phyloP scores from a whole-genome alignment of 192 early-diverging fungal genomes.

The Dissophora globulifera region DNA sequence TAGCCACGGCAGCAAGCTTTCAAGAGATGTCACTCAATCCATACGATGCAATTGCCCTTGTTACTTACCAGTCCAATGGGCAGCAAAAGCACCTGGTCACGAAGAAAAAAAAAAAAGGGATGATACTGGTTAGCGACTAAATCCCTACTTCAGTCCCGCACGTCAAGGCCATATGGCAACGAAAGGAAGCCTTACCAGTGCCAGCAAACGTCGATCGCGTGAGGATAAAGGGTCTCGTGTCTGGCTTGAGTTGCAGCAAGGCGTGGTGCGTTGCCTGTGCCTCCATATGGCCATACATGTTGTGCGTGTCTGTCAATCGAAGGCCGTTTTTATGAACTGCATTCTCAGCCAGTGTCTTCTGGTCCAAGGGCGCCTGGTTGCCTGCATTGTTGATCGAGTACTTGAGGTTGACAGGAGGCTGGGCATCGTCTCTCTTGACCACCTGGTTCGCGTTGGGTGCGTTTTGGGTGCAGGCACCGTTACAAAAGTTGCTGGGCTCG shows the following conservation, averaged over 20 bases:
- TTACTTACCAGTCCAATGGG: slow-evolving; percentile 60
- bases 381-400: slow-evolving; percentile 53
- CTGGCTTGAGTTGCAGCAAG: slow-evolving; percentile 50
- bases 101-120: neutral
- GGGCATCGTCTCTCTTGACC: slow-evolving; percentile 25
- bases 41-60: too few species aligned
- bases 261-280: slow-evolving; percentile 58
- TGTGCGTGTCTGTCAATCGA: slow-evolving; percentile 65
- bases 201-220: slow-evolving; percentile 74
- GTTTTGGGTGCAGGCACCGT: slow-evolving; percentile 60
- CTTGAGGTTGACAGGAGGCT: slow-evolving; percentile 40
- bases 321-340: slow-evolving; percentile 61
- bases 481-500: slow-evolving; percentile 72
- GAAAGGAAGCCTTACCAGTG: slow-evolving; percentile 52
- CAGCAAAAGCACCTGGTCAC: slow-evolving; percentile 43
- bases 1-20: too few species aligned
- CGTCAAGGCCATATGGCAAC: neutral
- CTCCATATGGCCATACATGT: slow-evolving; percentile 73
- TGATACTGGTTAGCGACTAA: neutral
- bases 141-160: too few species aligned
- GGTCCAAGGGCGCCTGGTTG: slow-evolving; percentile 28
- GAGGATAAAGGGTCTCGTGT: slow-evolving; percentile 68
- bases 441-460: slow-evolving; percentile 26
- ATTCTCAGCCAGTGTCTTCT: slow-evolving; percentile 36
- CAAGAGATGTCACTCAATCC: too few species aligned